Evolutionary conservation across 1,284 basidiomycete genomes (phyloP).

Genomic region (Sanghuangporus weigelae): DNA sequence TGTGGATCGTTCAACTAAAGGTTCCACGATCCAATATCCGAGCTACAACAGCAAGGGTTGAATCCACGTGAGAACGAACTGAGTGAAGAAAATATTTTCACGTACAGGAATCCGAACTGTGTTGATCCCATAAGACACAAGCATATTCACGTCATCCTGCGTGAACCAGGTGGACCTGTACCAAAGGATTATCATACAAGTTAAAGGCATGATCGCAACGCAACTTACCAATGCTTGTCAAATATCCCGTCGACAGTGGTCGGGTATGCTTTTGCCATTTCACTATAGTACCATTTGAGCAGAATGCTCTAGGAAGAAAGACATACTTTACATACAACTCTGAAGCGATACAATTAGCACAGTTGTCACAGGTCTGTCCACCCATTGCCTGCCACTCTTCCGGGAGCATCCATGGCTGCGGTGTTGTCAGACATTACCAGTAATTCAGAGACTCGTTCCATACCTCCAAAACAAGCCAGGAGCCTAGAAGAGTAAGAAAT

Average conservation of each 20-base stretch:
- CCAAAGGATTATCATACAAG: no score
- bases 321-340: conserved; percentile 46
- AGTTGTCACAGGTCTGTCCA: conserved; percentile 47
- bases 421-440: not conserved
- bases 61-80: not conserved
- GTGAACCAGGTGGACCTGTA: conserved; percentile 67
- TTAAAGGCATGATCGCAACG: not conserved
- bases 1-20: conserved; percentile 51
- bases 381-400: conserved; percentile 65
- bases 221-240: conserved; percentile 53
- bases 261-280: conserved; percentile 55
- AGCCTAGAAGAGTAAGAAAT: not conserved
- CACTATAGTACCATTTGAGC: conserved; percentile 29
- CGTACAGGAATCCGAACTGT: conserved; percentile 70
- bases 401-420: conserved; percentile 59
- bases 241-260: conserved; percentile 55
- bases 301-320: not conserved
- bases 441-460: not conserved
- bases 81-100: not conserved
- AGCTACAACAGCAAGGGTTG: conserved; percentile 37
- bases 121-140: conserved; percentile 56
- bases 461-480: conserved; percentile 50
- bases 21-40: conserved; percentile 77
- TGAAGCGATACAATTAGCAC: conserved; percentile 49
- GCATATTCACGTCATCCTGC: conserved; percentile 48